Percentiles rank a stretch among this genome's conserved stretches.
Conservation (phyloP, 345 rosid genomes). For the Rubroshorea leprosula region DNA sequence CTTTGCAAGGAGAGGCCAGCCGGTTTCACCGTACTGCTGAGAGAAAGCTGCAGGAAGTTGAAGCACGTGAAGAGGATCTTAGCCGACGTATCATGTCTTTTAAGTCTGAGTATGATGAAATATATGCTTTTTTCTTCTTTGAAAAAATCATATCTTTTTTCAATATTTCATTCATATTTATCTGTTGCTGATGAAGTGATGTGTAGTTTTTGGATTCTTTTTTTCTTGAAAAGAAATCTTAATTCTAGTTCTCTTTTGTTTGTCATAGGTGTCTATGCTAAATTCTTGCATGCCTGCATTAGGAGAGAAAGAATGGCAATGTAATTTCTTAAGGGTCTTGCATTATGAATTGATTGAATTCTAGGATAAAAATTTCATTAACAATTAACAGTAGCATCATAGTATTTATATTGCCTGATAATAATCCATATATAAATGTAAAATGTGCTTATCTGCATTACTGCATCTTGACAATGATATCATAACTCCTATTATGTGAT, state of each 20-base stretch:
- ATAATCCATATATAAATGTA: too few relatives aligned
- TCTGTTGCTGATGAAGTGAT: too few relatives aligned
- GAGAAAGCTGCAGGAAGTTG: slow-evolving; percentile 82
- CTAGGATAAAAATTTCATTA: not conserved
- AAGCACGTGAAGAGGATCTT: slow-evolving; percentile 82
- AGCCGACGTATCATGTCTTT: slow-evolving; percentile 49
- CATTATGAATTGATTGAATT: not conserved
- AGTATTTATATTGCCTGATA: too few relatives aligned
- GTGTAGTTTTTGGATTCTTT: not conserved
- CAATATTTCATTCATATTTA: not conserved
- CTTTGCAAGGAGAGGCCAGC: slow-evolving; percentile 66
- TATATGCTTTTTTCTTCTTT: slow-evolving; percentile 6
- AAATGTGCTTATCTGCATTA: slow-evolving; percentile 4
- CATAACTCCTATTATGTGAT: slow-evolving; percentile 2
- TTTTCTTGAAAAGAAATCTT: not conserved
- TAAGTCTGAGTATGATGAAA: slow-evolving; percentile 64
- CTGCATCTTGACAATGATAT: not conserved
- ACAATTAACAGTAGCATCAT: too few relatives aligned
- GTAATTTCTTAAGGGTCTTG: not conserved
- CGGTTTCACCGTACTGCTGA: slow-evolving; percentile 67
- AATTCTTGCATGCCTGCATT: not conserved
- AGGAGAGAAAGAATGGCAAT: not conserved
- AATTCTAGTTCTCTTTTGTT: not conserved
- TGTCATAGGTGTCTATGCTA: not conserved
- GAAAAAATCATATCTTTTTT: not conserved